Evolutionary conservation across 768 basidiomycete genomes (phyloP).

Genomic region (Russula abietina): DNA sequence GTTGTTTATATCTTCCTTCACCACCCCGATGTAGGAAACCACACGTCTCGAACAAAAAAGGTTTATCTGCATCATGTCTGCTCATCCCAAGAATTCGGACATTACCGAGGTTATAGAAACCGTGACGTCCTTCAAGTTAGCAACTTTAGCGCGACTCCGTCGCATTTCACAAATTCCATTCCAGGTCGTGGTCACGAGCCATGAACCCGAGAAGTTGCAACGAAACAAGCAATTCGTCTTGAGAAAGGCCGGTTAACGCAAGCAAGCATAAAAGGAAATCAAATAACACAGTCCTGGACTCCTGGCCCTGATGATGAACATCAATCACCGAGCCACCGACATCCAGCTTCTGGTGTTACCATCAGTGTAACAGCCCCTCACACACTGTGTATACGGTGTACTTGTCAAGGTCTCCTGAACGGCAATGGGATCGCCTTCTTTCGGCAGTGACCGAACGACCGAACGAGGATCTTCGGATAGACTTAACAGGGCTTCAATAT

Average conservation of each 20-base stretch:
- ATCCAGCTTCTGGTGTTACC: too few species aligned
- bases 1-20: too few species aligned
- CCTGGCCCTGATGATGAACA: too few species aligned
- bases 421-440: conserved; percentile 59
- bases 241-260: conserved; percentile 52
- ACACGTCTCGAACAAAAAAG: too few species aligned
- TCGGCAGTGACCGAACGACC: conserved; percentile 59
- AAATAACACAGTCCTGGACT: conserved; percentile 58
- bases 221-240: conserved; percentile 82
- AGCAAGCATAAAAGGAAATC: conserved; percentile 73
- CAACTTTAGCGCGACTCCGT: conserved; percentile 44
- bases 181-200: conserved; percentile 63
- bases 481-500: conserved; percentile 76
- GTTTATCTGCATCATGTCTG: too few species aligned
- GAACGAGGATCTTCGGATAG: conserved; percentile 65
- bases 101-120: too few species aligned
- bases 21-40: too few species aligned
- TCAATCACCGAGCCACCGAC: too few species aligned
- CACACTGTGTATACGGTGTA: too few species aligned
- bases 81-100: too few species aligned
- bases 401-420: conserved; percentile 50
- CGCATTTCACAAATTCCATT: conserved; percentile 56
- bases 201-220: conserved; percentile 80
- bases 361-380: too few species aligned
- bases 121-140: too few species aligned